phyloP scores from a whole-genome alignment of 495 filamentous ascomycete species.

The Penicillium lividum region DNA sequence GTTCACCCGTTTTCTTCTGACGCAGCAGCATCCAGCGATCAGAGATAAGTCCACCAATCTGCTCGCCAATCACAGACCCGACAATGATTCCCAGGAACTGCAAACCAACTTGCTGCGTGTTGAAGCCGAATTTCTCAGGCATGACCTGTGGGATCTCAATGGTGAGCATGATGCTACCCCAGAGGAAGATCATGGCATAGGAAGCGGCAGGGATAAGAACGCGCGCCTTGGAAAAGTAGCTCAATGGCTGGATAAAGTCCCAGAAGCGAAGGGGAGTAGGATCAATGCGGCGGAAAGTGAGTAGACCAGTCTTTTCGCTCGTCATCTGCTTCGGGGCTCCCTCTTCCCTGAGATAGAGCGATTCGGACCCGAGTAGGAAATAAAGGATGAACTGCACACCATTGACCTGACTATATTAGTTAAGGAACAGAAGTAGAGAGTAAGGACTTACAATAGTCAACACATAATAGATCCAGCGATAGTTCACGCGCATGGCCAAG shows the following conservation, averaged over 20 bases:
- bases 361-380: slow-evolving; percentile 55
- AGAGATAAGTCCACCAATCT: slow-evolving; percentile 52
- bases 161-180: slow-evolving; percentile 47
- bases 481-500: slow-evolving; percentile 43
- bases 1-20: slow-evolving; percentile 23
- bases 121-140: slow-evolving; percentile 50
- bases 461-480: slow-evolving; percentile 48
- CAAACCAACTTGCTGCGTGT: slow-evolving; percentile 54
- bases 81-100: slow-evolving; percentile 57
- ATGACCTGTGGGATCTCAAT: slow-evolving; percentile 57
- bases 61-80: slow-evolving; percentile 57
- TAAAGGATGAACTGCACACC: slow-evolving; percentile 55
- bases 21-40: slow-evolving; percentile 51
- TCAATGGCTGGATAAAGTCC: slow-evolving; percentile 53
- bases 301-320: slow-evolving; percentile 26
- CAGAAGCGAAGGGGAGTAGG: slow-evolving; percentile 40
- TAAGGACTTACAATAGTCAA: slow-evolving; percentile 40
- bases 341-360: slow-evolving; percentile 45
- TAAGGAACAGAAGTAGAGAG: background rate
- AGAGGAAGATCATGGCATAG: slow-evolving; percentile 56
- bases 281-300: slow-evolving; percentile 51
- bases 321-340: slow-evolving; percentile 7
- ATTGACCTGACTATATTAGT: slow-evolving; percentile 41
- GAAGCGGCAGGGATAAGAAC: slow-evolving; percentile 51
- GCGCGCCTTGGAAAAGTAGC: slow-evolving; percentile 35